Evolutionary conservation across 805 yeast genomes (phyloP).

Genomic region (Teunomyces tritomae): DNA sequence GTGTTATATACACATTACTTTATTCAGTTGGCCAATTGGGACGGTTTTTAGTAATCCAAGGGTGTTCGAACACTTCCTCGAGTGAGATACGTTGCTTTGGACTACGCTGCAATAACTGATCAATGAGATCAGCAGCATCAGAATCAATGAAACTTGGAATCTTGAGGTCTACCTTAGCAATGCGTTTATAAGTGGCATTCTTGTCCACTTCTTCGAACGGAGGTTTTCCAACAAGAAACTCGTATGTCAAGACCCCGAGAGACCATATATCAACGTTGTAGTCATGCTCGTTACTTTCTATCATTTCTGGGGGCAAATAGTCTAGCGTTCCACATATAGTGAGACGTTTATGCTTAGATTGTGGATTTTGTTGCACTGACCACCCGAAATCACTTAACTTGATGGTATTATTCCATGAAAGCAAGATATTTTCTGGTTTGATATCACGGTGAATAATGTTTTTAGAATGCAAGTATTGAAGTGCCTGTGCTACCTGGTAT

Average conservation of each 20-base stretch:
- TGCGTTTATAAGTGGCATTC: constrained; percentile 75
- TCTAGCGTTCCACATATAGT: constrained; percentile 96
- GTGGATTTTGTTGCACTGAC: constrained; percentile 60
- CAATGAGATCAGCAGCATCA: constrained; percentile 77
- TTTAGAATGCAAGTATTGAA: constrained; percentile 72
- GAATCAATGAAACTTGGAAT: constrained; percentile 68
- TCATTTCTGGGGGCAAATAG: constrained; percentile 94
- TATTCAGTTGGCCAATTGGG: constrained; percentile 52
- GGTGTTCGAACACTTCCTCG: constrained; percentile 64
- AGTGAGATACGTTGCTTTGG: constrained; percentile 67
- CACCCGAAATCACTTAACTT: constrained; percentile 95
- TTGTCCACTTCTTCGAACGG: constrained; percentile 86
- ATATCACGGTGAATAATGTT: constrained; percentile 88
- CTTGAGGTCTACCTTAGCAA: constrained; percentile 69
- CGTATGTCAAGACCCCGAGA: constrained; percentile 81
- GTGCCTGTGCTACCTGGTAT: constrained; percentile 78
- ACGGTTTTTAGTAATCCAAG: constrained; percentile 75
- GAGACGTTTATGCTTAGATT: constrained; percentile 44
- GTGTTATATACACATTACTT: background rate
- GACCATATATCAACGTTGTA: constrained; percentile 89
- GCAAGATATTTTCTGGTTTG: constrained; percentile 87
- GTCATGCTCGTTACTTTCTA: constrained; percentile 78
- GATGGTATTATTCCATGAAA: constrained; percentile 71
- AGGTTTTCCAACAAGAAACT: constrained; percentile 82
- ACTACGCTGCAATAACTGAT: constrained; percentile 58